phyloP scores from a whole-genome alignment of 2,329 filamentous ascomycete genomes.

The Pseudohalonectria lignicola region DNA sequence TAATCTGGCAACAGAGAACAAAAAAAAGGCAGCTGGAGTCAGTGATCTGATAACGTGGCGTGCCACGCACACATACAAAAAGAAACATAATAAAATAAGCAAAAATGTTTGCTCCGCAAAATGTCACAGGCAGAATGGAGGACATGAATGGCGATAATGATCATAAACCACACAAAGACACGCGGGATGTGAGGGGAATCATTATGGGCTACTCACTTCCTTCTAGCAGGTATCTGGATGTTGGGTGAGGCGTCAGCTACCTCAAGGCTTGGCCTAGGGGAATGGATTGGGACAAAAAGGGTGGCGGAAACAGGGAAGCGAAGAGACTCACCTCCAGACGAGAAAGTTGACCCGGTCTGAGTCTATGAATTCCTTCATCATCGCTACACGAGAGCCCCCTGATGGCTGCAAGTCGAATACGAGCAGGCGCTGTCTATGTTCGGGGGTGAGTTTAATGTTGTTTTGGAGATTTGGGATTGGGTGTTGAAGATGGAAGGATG shows the following conservation, averaged over 20 bases:
- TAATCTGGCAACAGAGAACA: constrained; percentile 37
- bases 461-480: not conserved
- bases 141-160: too few species aligned
- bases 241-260: constrained; percentile 2
- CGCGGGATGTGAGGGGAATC: too few species aligned
- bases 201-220: constrained; percentile 50
- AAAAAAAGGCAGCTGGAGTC: constrained; percentile 16
- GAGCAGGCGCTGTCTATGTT: constrained; percentile 1
- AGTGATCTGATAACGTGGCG: too few species aligned
- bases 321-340: constrained; percentile 53
- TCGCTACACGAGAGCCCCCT: constrained; percentile 11
- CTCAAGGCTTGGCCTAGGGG: not conserved
- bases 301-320: constrained; percentile 9
- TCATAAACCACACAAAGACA: too few species aligned
- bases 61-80: too few species aligned
- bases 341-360: constrained; percentile 60
- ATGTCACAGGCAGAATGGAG: too few species aligned
- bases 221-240: constrained; percentile 46
- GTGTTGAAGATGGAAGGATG: constrained; percentile 3
- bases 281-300: constrained; percentile 1
- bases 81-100: too few species aligned
- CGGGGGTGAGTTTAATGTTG: not conserved
- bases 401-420: constrained; percentile 1
- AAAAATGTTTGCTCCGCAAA: too few species aligned
- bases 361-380: constrained; percentile 54